A percentile compares a stretch with the other conserved stretches of the same genome.
phyloP scores from a whole-genome alignment of 768 basidiomycete species.

The Mycena leptocephala region DNA sequence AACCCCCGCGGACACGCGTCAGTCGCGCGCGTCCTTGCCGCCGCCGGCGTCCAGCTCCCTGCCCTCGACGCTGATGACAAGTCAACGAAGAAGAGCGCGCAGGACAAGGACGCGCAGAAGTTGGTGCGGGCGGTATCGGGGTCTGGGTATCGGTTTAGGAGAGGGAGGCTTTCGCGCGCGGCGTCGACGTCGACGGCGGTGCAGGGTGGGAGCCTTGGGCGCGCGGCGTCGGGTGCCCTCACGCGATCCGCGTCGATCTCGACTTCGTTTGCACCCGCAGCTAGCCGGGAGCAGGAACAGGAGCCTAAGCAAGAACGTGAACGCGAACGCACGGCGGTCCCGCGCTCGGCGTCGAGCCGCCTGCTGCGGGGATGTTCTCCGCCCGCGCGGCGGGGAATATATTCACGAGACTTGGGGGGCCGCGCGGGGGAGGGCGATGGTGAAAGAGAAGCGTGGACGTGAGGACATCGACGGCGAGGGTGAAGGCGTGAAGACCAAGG shows the following conservation, averaged over 20 bases:
- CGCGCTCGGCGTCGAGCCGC: slow-evolving; percentile 28
- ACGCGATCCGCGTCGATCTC: background rate
- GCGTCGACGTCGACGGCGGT: background rate
- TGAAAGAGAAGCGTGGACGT: background rate
- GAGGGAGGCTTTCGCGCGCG: background rate
- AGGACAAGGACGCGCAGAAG: background rate
- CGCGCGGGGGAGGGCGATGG: slow-evolving; percentile 10
- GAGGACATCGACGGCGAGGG: too few relatives aligned
- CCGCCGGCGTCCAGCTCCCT: slow-evolving; percentile 59
- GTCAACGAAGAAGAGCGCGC: too few relatives aligned
- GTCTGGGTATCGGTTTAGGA: too few relatives aligned
- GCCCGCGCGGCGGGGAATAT: background rate
- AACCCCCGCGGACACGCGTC: slow-evolving; percentile 82
- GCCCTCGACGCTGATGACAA: background rate
- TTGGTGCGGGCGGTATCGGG: background rate
- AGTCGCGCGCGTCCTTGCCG: slow-evolving; percentile 76
- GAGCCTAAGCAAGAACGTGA: too few relatives aligned
- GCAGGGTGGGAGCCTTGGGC: too few relatives aligned
- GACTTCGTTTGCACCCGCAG: background rate
- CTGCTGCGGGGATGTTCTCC: background rate
- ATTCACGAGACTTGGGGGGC: slow-evolving; percentile 27
- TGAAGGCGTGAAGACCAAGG: too few relatives aligned
- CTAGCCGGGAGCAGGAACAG: background rate
- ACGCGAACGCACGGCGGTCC: background rate
- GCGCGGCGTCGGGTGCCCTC: too few relatives aligned